phyloP scores from a whole-genome alignment of 768 basidiomycete species.

The Tylopilus cervinicoccineus region DNA sequence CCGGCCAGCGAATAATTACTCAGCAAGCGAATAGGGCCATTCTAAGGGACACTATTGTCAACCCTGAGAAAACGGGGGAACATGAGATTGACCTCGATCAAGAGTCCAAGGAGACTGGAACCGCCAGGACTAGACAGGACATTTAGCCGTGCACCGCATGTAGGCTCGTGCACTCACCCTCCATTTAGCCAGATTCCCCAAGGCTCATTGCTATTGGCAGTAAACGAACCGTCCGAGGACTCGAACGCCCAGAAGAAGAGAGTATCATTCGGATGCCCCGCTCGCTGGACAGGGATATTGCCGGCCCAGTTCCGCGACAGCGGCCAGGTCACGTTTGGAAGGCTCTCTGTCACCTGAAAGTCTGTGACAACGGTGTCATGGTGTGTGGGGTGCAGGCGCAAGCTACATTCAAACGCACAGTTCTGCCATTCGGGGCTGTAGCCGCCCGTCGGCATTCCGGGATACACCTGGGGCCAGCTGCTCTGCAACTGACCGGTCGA shows the following conservation, averaged over 20 bases:
- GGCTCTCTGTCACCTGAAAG: conserved; percentile 50
- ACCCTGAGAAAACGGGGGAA: neutral
- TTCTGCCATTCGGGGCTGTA: conserved; percentile 24
- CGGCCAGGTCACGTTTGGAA: conserved; percentile 57
- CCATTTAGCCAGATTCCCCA: conserved; percentile 76
- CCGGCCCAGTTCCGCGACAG: conserved; percentile 52
- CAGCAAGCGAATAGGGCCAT: conserved; percentile 60
- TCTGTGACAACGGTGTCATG: conserved; percentile 33
- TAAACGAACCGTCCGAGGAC: conserved; percentile 51
- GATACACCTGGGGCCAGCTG: conserved; percentile 2
- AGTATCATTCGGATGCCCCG: conserved; percentile 59
- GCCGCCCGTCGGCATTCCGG: neutral
- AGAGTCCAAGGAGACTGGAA: conserved; percentile 59
- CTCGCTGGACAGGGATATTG: conserved; percentile 58
- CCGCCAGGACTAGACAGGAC: conserved; percentile 49
- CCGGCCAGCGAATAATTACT: conserved; percentile 42
- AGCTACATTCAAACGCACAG: conserved; percentile 37
- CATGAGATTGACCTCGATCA: conserved; percentile 48
- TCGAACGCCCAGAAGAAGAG: conserved; percentile 66
- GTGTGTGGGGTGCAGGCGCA: neutral
- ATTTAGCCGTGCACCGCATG: neutral
- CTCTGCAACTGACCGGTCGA: neutral
- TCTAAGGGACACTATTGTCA: conserved; percentile 35
- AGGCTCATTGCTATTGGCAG: conserved; percentile 40
- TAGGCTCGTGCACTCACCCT: conserved; percentile 39